Percentiles rank a stretch among this genome's conserved stretches.
Evolutionary conservation across 192 early-diverging fungal genomes (phyloP).

Genomic region (Kappamyces sp.): DNA sequence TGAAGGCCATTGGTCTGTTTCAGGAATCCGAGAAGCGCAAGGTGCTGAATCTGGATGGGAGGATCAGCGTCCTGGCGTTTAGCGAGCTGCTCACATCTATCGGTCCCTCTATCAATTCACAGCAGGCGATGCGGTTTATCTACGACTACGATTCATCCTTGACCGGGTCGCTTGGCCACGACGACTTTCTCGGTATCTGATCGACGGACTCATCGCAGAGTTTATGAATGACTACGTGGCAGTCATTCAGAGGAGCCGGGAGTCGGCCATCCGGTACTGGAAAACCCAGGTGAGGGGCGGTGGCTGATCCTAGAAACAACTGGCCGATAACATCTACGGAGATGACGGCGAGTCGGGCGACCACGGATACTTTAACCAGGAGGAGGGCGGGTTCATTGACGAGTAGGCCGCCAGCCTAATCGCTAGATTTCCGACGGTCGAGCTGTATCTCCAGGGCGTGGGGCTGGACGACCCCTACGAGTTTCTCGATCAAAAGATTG

Average conservation of each 20-base stretch:
- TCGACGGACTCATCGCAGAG: no score
- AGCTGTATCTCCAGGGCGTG: constrained; percentile 21
- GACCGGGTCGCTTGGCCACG: constrained; percentile 32
- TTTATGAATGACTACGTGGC: constrained; percentile 34
- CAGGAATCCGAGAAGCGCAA: not conserved
- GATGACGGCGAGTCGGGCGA: constrained; percentile 12
- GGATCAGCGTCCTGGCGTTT: not conserved
- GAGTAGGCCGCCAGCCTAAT: no score
- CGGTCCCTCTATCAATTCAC: constrained; percentile 23
- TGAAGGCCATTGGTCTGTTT: not conserved
- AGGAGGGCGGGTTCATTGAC: constrained; percentile 21
- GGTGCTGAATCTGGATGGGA: not conserved
- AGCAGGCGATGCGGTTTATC: constrained; percentile 25
- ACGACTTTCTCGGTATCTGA: constrained; percentile 42
- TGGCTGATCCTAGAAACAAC: not conserved
- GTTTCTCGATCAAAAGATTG: constrained; percentile 19
- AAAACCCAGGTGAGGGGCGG: not conserved
- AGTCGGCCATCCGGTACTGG: constrained; percentile 13
- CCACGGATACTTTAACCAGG: not conserved
- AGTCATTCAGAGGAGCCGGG: constrained; percentile 17
- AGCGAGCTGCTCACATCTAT: constrained; percentile 13
- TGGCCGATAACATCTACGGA: not conserved
- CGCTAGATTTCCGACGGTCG: constrained; percentile 15
- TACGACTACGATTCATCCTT: constrained; percentile 35
- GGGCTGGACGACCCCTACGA: constrained; percentile 32